Base-by-base conservation (phyloP, 2,329 filamentous ascomycete species). In the Pseudogymnoascus sp. region DNA sequence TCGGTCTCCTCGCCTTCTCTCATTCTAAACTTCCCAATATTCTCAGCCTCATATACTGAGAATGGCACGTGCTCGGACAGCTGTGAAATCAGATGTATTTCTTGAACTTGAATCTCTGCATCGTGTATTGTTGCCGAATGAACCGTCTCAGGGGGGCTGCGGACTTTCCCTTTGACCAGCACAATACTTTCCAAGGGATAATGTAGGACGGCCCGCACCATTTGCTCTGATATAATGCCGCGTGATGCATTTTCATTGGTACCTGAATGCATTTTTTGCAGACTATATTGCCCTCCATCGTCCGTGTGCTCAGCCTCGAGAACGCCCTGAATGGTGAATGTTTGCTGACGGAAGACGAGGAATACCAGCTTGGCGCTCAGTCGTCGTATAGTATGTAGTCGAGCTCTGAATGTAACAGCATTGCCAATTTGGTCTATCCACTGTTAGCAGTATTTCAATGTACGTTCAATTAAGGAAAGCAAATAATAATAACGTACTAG, bases 171-270 rank as follows among this genome's bases (percentile, higher is more conserved):
- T 59, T 82, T 85, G 61, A 96, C 85, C 62, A 89, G 83, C 4
- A 96, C 85, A 58, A 96, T 82, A 6, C 86, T 88, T 71, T 95
- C 92, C 5, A 86, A 78, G 60, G 87, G 86, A 50, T 96, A 78
- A 71, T 90, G 90, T 74, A 95, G 89, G 2, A 90, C 89, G 89
- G 91, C 96, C 70, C 89, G 87, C 28, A 96, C 80, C 81, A 96
- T 93, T 68, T 88, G 82, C 62, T 85, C 81, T 1, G 88, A 87
- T 9, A 89, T 80, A 57, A 78, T 77, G 6, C 84, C 82, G 16
- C 18, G 6, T 11, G 25, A 33, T 9, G 4, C 28, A 16, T 22
- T 37, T 6, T 28, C 28, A 14, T 16, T 30, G 11, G 2, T 6
- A 20, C 60, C 60, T 6, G 20, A 22, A 12, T 33, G n/a, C 9